Evolutionary conservation across 2,329 filamentous ascomycete species (phyloP).

Genomic region (Penicillium sumatraense): DNA sequence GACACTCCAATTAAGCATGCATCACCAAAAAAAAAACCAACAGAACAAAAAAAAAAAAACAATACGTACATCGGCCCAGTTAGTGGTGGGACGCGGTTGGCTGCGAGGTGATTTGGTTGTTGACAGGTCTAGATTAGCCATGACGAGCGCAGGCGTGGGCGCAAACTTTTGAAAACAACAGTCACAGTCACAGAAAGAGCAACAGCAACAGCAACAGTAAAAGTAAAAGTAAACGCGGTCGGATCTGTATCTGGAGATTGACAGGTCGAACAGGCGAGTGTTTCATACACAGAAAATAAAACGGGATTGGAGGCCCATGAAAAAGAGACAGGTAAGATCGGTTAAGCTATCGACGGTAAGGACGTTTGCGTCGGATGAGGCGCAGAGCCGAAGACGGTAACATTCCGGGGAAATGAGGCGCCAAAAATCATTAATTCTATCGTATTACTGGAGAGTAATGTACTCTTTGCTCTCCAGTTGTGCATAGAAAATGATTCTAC

Average conservation of each 20-base stretch:
- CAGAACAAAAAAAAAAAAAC: not conserved
- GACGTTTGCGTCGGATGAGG: not conserved
- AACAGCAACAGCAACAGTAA: too few relatives aligned
- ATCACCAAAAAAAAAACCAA: too few relatives aligned
- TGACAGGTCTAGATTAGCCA: conserved; percentile 10
- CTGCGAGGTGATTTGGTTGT: conserved; percentile 7
- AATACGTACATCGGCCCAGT: conserved; percentile 26
- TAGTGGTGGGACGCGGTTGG: conserved; percentile 17
- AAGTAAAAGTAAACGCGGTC: too few relatives aligned
- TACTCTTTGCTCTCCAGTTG: too few relatives aligned
- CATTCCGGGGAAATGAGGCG: not conserved
- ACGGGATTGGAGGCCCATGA: not conserved
- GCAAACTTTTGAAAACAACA: too few relatives aligned
- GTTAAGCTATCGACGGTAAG: not conserved
- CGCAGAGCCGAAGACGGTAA: not conserved
- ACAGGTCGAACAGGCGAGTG: not conserved
- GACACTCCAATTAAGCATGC: too few relatives aligned
- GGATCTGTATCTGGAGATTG: not conserved
- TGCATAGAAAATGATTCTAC: too few relatives aligned
- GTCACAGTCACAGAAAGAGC: too few relatives aligned
- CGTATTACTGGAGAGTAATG: too few relatives aligned
- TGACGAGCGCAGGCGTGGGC: not conserved
- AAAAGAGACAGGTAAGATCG: not conserved
- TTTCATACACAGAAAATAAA: not conserved
- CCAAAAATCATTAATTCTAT: too few relatives aligned